These are phyloP conservation scores for Teunomyces panamensis DNA, from an alignment of 805 yeast species.

Conservation along the genomic window DNA sequence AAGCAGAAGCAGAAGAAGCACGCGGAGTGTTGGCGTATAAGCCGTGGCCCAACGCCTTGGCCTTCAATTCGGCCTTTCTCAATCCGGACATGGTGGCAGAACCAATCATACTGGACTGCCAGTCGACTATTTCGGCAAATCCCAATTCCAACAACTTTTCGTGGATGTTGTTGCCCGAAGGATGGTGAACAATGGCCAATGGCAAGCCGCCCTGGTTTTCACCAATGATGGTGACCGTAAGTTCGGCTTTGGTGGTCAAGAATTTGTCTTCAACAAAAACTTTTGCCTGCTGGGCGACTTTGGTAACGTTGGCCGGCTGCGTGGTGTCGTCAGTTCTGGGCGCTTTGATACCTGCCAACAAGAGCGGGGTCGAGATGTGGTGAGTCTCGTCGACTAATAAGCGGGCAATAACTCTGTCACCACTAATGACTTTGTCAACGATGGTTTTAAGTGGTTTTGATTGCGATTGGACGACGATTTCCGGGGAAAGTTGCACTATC, in stretches of 20 bases:
- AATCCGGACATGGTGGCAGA: slow-evolving; percentile 57
- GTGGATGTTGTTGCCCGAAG: slow-evolving; percentile 71
- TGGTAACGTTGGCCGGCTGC: slow-evolving; percentile 45
- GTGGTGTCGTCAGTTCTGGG: slow-evolving; percentile 62
- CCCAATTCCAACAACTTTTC: slow-evolving; percentile 67
- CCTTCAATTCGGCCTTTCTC: slow-evolving; percentile 63
- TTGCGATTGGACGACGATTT: slow-evolving; percentile 33
- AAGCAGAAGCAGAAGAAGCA: slow-evolving; percentile 13
- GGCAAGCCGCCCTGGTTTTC: slow-evolving; percentile 60
- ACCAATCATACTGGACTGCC: slow-evolving; percentile 75
- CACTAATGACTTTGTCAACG: slow-evolving; percentile 73
- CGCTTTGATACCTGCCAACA: slow-evolving; percentile 70
- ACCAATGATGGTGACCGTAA: slow-evolving; percentile 57
- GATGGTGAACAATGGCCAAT: slow-evolving; percentile 58
- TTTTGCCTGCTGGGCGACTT: slow-evolving; percentile 66
- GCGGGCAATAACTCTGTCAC: slow-evolving; percentile 72
- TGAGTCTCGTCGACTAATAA: slow-evolving; percentile 43
- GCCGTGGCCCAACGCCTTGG: slow-evolving; percentile 56
- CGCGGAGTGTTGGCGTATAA: slow-evolving; percentile 48
- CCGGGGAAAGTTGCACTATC: slow-evolving; percentile 26
- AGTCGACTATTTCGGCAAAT: slow-evolving; percentile 70
- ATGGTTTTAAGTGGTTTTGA: slow-evolving; percentile 50
- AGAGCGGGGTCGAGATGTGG: slow-evolving; percentile 58
- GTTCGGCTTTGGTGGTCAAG: slow-evolving; percentile 52
- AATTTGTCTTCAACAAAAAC: slow-evolving; percentile 61